Evolutionary conservation across 345 rosid species (phyloP), one percentile per base, ranked within the genome.

Genomic region (Murraya paniculata): DNA sequence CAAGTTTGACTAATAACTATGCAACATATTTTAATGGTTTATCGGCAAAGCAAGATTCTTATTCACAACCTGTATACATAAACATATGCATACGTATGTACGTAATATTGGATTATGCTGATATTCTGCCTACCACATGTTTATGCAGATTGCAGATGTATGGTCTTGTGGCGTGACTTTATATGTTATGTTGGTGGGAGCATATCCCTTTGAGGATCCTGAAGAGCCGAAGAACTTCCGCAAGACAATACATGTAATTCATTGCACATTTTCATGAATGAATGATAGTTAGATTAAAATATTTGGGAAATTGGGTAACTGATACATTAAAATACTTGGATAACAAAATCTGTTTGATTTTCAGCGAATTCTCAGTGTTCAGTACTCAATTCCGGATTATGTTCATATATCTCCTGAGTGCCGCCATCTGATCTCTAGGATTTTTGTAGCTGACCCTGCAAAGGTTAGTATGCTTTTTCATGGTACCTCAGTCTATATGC

Each of bases 121-220:
- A 82, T 62, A 5, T 31, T 71, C 64, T 78, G 48, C 19, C 41
- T 18, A 56, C 55, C 9, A 27, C 39, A 67, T 71, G 38, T 73
- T 68, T 68, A 61, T 73, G 64, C 93, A 93, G 99, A 85, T 94
- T 86, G 99, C 99, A 24, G 99, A 96, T 85, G 99, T 96, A 39
- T 97, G 99, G 98, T 97, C 99, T 27, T 97, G 99, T 78, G 98
- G 99, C 21, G 99, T 97, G 68, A 97, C 99, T 73, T 77, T 97
- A 64, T 97, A 91, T 57, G 99, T 97, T 16, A 97, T 97, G 99
- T 81, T 94, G 76, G 99, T 94, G 67, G 99, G 99, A 85, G 95
- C 98, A 18, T 97, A 94, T 83, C 99, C 99, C 72, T 97, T 97
- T 4, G 99, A 97, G 88, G 98, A 94, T 80, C 98, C 99, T 1